Evolutionary conservation across 495 filamentous ascomycete genomes (phyloP).

Genomic region (Lasiosphaeriaceae sp.): DNA sequence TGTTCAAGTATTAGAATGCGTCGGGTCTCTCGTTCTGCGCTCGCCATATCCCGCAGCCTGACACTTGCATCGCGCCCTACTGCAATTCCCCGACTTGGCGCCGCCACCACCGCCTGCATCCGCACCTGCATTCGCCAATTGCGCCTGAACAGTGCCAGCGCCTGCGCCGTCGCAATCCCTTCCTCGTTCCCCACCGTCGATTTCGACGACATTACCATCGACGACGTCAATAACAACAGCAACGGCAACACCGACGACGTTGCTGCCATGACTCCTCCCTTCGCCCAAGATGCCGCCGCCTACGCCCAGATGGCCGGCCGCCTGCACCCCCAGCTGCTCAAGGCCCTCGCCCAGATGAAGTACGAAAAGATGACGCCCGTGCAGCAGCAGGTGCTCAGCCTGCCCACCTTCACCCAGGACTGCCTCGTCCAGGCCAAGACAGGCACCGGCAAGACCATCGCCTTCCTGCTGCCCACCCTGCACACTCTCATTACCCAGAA

Average conservation of each 20-base stretch:
- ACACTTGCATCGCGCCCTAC: no score
- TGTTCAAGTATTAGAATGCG: no score
- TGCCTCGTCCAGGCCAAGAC: conserved; percentile 84
- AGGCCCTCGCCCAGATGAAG: conserved; percentile 61
- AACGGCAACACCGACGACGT: neutral
- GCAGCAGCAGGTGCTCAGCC: conserved; percentile 67
- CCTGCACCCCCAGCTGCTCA: conserved; percentile 53
- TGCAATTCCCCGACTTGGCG: no score
- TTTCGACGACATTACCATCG: no score
- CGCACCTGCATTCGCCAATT: no score
- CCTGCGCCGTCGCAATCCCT: no score
- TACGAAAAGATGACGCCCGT: conserved; percentile 79
- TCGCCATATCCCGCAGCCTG: no score
- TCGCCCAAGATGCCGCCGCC: neutral
- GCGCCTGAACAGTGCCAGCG: no score
- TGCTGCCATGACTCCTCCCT: neutral
- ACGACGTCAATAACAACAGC: no score
- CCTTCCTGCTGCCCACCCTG: conserved; percentile 74
- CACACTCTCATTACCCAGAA: conserved; percentile 52
- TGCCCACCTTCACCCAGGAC: conserved; percentile 60
- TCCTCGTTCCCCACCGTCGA: no score
- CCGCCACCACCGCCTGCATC: no score
- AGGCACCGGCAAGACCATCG: conserved; percentile 93
- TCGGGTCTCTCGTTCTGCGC: no score
- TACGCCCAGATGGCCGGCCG: conserved; percentile 19